Evolutionary conservation across 2,329 filamentous ascomycete species (phyloP), one percentile per base, ranked within the genome.

Genomic region (Apiospora aurea): DNA sequence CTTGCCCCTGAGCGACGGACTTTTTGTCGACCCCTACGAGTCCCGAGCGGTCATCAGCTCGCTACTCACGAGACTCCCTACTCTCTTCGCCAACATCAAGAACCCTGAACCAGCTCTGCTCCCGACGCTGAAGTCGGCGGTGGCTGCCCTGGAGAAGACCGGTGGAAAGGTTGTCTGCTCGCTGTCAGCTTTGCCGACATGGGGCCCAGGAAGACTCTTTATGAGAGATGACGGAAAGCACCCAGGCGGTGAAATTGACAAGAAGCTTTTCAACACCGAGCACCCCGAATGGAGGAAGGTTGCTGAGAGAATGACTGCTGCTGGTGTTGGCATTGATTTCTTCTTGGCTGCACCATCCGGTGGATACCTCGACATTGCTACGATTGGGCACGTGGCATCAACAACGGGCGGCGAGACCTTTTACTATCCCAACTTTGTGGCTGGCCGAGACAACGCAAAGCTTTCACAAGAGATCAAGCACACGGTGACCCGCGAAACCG

Each of bases 381-480:
- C 96, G 3, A 93, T 98, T 76, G 94, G 92, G 93, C 93, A 97
- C 81, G 89, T 97, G 29, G 90, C 96, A 44, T 91, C 94, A 57
- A 91, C 93, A 43, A 97, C 94, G n/a, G 96, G 96, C 72, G 96
- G 96, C 74, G 96, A 99, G 81, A 94, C 92, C 0, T 99, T 95
- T 83, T 98, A 97, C 83, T 99, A 97, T 80, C 95, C 96, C 66
- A 99, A 98, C 81, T 99, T 97, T 84, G 91, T 97, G 72, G 91
- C 93, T 10, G 93, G 93, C 10, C 90, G 96, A 49, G 96, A 99
- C 81, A 91, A 92, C 61, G 87, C 94, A 71, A 97, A 96, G 84
- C 84, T 99, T 51, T 92, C 92, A 2, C 89, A 92, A 67, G 96
- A 99, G 83, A 91, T 99, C 75, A 90, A 91, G 76, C 96, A 98